These are phyloP conservation scores for Malus orientalis DNA, from an alignment of 306 rosid genomes.

Conservation along the genomic window DNA sequence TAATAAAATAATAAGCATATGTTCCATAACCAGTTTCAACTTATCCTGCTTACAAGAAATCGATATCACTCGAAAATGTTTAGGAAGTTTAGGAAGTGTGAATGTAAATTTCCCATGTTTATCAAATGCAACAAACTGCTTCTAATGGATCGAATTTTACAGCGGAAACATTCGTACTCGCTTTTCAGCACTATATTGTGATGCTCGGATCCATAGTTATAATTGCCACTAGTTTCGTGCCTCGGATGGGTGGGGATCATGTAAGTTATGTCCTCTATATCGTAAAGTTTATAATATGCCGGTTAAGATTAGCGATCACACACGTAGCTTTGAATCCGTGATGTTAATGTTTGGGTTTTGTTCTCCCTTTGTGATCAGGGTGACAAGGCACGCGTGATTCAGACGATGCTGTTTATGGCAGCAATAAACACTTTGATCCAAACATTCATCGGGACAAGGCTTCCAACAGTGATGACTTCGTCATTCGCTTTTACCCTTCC, in stretches of 20 bases:
- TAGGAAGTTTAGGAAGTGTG: background rate
- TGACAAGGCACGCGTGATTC: slow-evolving; percentile 90
- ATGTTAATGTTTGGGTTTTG: background rate
- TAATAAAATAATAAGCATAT: background rate
- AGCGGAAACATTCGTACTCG: slow-evolving; percentile 66
- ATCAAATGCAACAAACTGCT: background rate
- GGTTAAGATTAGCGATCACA: background rate
- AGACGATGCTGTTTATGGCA: slow-evolving; percentile 71
- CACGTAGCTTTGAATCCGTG: background rate
- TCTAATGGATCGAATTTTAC: slow-evolving; percentile 20
- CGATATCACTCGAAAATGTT: background rate
- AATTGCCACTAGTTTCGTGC: slow-evolving; percentile 63
- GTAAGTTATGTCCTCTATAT: slow-evolving; percentile 38
- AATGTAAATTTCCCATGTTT: background rate
- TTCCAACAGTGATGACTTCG: slow-evolving; percentile 75
- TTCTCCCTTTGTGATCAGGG: slow-evolving; percentile 36
- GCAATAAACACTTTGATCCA: slow-evolving; percentile 80
- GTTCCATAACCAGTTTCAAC: background rate
- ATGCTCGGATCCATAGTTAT: slow-evolving; percentile 91
- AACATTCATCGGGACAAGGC: slow-evolving; percentile 75
- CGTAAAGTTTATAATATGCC: background rate
- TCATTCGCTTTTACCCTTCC: slow-evolving; percentile 67
- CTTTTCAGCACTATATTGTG: slow-evolving; percentile 91
- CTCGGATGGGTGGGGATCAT: slow-evolving; percentile 75
- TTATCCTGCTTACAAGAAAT: background rate